A percentile compares a stretch with the other conserved stretches of the same genome.
Evolutionary conservation across 2,329 filamentous ascomycete species (phyloP).

Genomic region (Dactylellina leptospora): DNA sequence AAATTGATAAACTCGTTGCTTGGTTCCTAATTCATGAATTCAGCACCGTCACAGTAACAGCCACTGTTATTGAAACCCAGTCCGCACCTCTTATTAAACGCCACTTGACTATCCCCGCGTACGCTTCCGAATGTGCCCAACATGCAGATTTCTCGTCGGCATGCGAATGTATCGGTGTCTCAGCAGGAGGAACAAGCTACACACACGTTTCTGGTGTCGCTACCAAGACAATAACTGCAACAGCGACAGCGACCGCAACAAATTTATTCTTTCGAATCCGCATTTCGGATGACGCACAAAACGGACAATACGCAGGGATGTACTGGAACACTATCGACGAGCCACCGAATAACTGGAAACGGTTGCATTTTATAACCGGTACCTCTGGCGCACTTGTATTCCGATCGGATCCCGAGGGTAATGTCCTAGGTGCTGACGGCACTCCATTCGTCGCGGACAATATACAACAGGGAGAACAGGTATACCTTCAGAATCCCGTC

Average conservation of each 20-base stretch:
- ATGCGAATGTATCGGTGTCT: conserved; percentile 25
- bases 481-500: conserved; percentile 3
- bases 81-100: neutral
- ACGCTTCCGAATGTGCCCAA: conserved; percentile 9
- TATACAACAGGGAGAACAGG: neutral
- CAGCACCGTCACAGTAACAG: conserved; percentile 8
- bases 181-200: conserved; percentile 25
- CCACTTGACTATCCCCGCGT: conserved; percentile 2
- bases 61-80: conserved; percentile 10
- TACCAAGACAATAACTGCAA: conserved; percentile 7
- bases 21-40: neutral
- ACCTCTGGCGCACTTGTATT: neutral
- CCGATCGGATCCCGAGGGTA: neutral
- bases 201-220: neutral
- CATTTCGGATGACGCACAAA: neutral
- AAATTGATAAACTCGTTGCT: neutral
- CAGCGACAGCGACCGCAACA: conserved; percentile 12
- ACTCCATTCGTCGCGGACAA: conserved; percentile 8
- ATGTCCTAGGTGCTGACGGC: neutral
- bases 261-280: conserved; percentile 7
- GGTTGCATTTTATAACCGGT: neutral
- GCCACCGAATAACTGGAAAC: neutral
- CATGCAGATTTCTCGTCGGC: conserved; percentile 13
- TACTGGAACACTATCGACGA: conserved; percentile 10
- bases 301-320: neutral